phyloP scores from a whole-genome alignment of 371 early-diverging fungal genomes.

The Lichtheimia ornata region DNA sequence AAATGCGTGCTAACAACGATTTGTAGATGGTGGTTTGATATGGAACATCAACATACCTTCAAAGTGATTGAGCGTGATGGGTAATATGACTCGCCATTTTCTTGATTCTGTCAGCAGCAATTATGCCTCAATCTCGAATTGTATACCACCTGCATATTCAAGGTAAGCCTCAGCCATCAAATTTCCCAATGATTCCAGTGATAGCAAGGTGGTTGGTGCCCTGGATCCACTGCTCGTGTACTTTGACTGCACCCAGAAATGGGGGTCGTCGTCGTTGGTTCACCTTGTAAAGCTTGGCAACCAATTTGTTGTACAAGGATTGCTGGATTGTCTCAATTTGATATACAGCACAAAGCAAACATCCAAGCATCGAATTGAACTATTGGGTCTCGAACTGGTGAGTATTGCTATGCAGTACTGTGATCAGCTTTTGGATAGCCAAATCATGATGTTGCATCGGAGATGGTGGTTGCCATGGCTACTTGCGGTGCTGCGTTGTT shows the following conservation, averaged over 20 bases:
- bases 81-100: slow-evolving; percentile 69
- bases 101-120: slow-evolving; percentile 49
- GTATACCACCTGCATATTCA: slow-evolving; percentile 77
- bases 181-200: slow-evolving; percentile 71
- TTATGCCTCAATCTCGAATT: slow-evolving; percentile 73
- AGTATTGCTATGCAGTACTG: slow-evolving; percentile 61
- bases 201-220: slow-evolving; percentile 75
- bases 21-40: slow-evolving; percentile 85
- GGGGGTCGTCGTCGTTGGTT: slow-evolving; percentile 70
- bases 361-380: slow-evolving; percentile 88
- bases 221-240: slow-evolving; percentile 75
- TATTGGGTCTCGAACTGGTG: slow-evolving; percentile 75
- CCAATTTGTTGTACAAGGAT: slow-evolving; percentile 66
- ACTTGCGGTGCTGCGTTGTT: slow-evolving; percentile 1
- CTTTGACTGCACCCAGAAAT: slow-evolving; percentile 82
- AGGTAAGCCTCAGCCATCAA: slow-evolving; percentile 73
- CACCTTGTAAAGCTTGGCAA: slow-evolving; percentile 61
- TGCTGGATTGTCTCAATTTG: slow-evolving; percentile 63
- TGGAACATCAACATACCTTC: slow-evolving; percentile 78
- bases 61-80: slow-evolving; percentile 69
- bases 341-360: slow-evolving; percentile 72
- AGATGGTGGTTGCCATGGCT: slow-evolving; percentile 15
- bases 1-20: slow-evolving; percentile 90
- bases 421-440: slow-evolving; percentile 58
- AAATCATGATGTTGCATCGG: slow-evolving; percentile 54